Evolutionary conservation across 2,329 filamentous ascomycete species (phyloP).

Genomic region (Cytospora mali): DNA sequence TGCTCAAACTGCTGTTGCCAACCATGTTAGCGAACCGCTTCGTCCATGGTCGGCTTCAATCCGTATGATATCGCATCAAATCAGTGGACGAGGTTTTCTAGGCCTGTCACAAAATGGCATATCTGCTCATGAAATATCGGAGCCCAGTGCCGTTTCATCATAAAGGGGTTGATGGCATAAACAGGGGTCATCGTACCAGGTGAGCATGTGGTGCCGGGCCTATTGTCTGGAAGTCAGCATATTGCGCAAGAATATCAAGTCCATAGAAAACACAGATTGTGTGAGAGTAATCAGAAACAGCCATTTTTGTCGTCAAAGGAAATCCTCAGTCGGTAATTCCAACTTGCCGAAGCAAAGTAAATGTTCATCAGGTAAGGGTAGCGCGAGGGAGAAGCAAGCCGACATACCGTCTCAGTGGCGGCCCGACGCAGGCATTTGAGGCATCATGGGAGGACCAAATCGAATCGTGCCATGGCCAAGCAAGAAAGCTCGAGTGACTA

Average conservation of each 20-base stretch:
- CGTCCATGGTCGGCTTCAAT: not conserved
- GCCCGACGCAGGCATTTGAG: conserved; percentile 7
- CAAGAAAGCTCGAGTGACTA: conserved; percentile 19
- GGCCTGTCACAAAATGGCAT: conserved; percentile 94
- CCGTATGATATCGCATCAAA: conserved; percentile 33
- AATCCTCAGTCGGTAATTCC: conserved; percentile 94
- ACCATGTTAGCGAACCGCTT: conserved; percentile 15
- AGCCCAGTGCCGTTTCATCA: conserved; percentile 99
- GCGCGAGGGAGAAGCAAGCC: not conserved
- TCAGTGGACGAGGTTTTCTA: conserved; percentile 99
- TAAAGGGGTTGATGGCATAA: conserved; percentile 39
- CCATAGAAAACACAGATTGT: conserved; percentile 26
- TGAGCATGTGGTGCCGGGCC: conserved; percentile 26
- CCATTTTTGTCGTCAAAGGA: conserved; percentile 84
- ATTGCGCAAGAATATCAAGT: conserved; percentile 28
- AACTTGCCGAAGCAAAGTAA: conserved; percentile 72
- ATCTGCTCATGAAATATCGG: conserved; percentile 81
- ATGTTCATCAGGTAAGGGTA: conserved; percentile 63
- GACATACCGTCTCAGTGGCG: conserved; percentile 32
- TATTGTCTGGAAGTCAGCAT: conserved; percentile 30
- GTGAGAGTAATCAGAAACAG: conserved; percentile 70
- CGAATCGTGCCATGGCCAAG: not conserved
- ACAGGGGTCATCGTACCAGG: conserved; percentile 19
- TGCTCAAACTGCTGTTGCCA: not conserved
- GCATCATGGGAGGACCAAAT: not conserved